Conservation (phyloP, 2,329 filamentous ascomycete species). For the Decorospora gaudefroyi region DNA sequence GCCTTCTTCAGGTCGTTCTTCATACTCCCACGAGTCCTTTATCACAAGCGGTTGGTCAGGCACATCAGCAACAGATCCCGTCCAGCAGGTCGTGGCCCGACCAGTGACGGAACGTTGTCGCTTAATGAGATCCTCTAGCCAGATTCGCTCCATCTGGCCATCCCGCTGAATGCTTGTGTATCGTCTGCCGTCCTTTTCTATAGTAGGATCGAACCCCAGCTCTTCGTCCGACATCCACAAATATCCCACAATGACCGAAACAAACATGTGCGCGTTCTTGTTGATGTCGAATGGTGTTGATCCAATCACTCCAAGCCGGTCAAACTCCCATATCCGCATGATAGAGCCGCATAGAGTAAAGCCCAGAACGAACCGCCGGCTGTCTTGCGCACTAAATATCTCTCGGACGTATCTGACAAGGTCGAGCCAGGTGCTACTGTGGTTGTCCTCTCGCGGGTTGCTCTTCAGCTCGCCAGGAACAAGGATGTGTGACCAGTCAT, state of each 20-base stretch:
- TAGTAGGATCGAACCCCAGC: background rate
- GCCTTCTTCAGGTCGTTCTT: background rate
- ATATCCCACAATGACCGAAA: conserved; percentile 46
- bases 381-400: conserved; percentile 44
- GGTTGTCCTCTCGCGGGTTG: conserved; percentile 50
- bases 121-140: conserved; percentile 24
- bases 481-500: conserved; percentile 50
- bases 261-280: conserved; percentile 37
- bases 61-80: background rate
- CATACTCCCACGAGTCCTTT: background rate
- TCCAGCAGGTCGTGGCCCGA: conserved; percentile 2
- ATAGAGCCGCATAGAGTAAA: conserved; percentile 55
- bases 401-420: conserved; percentile 53
- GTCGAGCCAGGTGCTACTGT: conserved; percentile 42
- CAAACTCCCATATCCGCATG: conserved; percentile 56
- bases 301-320: conserved; percentile 53
- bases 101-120: conserved; percentile 18
- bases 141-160: conserved; percentile 19
- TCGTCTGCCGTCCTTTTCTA: conserved; percentile 9
- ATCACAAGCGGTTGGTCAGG: background rate
- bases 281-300: conserved; percentile 56
- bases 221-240: conserved; percentile 44
- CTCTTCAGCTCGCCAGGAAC: conserved; percentile 52
- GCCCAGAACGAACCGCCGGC: conserved; percentile 50
- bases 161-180: conserved; percentile 51